Evolutionary conservation across 345 rosid genomes (phyloP).

Genomic region (Gossypium turneri): DNA sequence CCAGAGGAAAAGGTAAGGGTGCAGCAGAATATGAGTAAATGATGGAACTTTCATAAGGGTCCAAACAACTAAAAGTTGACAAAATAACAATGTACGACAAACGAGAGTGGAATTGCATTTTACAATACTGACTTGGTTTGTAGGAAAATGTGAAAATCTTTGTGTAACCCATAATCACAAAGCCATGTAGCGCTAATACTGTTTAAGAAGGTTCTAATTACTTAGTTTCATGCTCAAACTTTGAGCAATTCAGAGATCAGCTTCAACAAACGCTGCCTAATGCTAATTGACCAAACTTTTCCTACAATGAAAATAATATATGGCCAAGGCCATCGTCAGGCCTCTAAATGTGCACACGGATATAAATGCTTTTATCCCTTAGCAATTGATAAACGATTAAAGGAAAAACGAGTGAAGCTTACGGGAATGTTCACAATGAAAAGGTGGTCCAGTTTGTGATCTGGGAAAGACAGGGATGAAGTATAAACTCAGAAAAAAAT

Average conservation of each 20-base stretch:
- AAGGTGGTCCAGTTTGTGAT: background rate
- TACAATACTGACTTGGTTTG: slow-evolving; percentile 4
- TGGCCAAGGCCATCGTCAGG: background rate
- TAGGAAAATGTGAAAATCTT: background rate
- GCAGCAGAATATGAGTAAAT: slow-evolving; percentile 1
- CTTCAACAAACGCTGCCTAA: background rate
- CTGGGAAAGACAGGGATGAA: background rate
- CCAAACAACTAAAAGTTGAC: slow-evolving; percentile 8
- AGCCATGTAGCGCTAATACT: background rate
- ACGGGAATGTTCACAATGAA: background rate
- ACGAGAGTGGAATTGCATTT: slow-evolving; percentile 3
- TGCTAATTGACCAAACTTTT: background rate
- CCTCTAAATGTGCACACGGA: background rate
- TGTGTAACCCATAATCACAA: background rate
- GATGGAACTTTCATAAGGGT: background rate
- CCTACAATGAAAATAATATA: background rate
- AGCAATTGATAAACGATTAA: background rate
- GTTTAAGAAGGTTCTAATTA: background rate
- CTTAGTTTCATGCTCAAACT: slow-evolving; percentile 12
- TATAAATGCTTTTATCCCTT: background rate
- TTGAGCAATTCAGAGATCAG: slow-evolving; percentile 6
- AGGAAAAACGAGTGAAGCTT: background rate
- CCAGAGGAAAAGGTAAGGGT: slow-evolving; percentile 20
- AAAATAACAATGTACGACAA: slow-evolving; percentile 6
- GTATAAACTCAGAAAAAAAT: background rate